Conservation (phyloP, 192 early-diverging fungal genomes). For the Glomus cerebriforme region DNA sequence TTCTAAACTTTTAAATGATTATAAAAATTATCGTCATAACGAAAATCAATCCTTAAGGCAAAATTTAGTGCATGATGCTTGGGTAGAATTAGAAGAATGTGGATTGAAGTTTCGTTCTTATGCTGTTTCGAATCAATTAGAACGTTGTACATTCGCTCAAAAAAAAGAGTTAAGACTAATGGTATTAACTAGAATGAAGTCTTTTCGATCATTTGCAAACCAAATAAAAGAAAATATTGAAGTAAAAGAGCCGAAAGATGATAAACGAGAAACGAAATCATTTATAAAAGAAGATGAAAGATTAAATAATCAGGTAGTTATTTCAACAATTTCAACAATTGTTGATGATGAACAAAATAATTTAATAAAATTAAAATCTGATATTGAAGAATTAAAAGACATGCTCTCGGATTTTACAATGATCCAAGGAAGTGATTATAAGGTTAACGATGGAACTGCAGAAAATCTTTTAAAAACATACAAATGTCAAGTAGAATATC, state of each 20-base stretch:
- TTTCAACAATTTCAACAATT: neutral
- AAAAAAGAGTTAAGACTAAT: neutral
- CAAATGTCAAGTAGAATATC: neutral
- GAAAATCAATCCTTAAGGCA: neutral
- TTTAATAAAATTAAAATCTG: neutral
- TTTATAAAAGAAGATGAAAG: neutral
- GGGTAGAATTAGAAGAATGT: neutral
- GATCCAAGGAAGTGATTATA: neutral
- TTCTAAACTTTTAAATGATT: neutral
- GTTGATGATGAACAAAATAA: conserved; percentile 15
- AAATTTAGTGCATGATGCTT: neutral
- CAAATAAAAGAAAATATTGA: neutral
- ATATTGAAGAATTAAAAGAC: conserved; percentile 3
- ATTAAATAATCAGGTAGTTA: neutral
- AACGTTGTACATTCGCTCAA: neutral
- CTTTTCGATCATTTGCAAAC: neutral
- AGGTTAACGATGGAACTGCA: neutral
- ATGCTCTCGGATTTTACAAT: conserved; percentile 3
- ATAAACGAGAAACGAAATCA: no score
- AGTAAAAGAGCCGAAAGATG: no score
- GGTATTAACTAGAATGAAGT: neutral
- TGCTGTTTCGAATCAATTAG: neutral
- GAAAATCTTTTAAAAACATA: neutral
- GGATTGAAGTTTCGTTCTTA: neutral
- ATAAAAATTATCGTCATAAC: neutral